These are phyloP conservation scores for Beverwykella pulmonaria DNA, from an alignment of 495 filamentous ascomycete species.

Conservation along the genomic window DNA sequence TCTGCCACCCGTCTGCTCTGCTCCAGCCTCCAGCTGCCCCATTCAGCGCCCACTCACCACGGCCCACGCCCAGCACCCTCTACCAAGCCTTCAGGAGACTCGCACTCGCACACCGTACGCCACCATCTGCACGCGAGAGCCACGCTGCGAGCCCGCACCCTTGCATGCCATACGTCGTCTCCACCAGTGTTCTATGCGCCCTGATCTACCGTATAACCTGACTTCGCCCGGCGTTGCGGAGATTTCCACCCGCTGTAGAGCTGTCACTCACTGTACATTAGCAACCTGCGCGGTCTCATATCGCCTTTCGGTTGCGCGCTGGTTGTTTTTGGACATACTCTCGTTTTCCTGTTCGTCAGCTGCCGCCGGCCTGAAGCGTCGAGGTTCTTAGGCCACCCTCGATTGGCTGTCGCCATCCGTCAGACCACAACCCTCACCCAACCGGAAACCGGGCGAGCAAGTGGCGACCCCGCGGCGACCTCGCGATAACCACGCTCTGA, in stretches of 20 bases:
- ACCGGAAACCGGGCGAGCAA: constrained; percentile 15
- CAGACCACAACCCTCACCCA: constrained; percentile 17
- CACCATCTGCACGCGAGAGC: constrained; percentile 36
- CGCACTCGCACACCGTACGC: constrained; percentile 15
- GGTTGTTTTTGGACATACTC: constrained; percentile 7
- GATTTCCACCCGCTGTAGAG: constrained; percentile 26
- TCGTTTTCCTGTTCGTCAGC: constrained; percentile 17
- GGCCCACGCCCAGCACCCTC: constrained; percentile 1
- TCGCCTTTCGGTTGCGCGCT: constrained; percentile 1
- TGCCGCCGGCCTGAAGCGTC: constrained; percentile 12
- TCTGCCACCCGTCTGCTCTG: constrained; percentile 21
- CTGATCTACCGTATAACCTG: constrained; percentile 32
- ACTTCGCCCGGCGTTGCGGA: constrained; percentile 35
- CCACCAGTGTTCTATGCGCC: constrained; percentile 34
- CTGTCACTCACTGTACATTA: constrained; percentile 15
- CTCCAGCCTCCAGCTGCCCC: constrained; percentile 1
- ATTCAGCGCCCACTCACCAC: not conserved
- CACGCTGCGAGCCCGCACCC: constrained; percentile 22
- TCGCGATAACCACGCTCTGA: constrained; percentile 1
- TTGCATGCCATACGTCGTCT: constrained; percentile 30
- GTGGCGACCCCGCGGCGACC: constrained; percentile 29
- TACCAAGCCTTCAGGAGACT: constrained; percentile 24
- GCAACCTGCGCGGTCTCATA: constrained; percentile 21
- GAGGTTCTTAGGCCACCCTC: constrained; percentile 6
- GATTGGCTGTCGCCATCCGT: constrained; percentile 20